Percentiles rank a stretch among this genome's conserved stretches.
Conservation (phyloP, 1,139 yeast species). For the Chernovozyma aurita region DNA sequence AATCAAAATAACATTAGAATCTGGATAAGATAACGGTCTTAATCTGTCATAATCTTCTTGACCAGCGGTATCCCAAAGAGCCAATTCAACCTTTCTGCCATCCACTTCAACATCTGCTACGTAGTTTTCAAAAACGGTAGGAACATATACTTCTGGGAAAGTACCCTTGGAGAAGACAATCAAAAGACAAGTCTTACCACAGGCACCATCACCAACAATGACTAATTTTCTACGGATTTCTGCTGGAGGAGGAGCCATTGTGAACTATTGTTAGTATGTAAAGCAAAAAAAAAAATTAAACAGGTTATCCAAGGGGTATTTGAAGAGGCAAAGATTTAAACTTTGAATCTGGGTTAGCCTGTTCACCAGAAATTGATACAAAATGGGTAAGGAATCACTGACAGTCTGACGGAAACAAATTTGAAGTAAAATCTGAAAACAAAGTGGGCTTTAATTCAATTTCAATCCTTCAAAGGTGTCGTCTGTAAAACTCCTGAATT, state of each 20-base stretch:
- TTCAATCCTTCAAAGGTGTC: too few relatives aligned
- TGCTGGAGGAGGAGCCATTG: slow-evolving; percentile 46
- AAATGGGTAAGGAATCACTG: too few relatives aligned
- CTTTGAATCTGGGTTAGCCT: too few relatives aligned
- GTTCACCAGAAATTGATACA: too few relatives aligned
- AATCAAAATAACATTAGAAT: slow-evolving; percentile 85
- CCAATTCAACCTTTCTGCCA: slow-evolving; percentile 90
- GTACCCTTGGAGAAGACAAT: slow-evolving; percentile 91
- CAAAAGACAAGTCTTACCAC: slow-evolving; percentile 81
- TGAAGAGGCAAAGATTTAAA: too few relatives aligned
- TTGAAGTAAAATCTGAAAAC: too few relatives aligned
- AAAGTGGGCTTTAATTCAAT: too few relatives aligned
- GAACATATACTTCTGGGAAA: slow-evolving; percentile 93
- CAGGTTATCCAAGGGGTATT: not conserved
- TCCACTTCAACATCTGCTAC: slow-evolving; percentile 93
- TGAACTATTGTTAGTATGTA: not conserved
- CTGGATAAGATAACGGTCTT: slow-evolving; percentile 92
- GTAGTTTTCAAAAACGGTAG: slow-evolving; percentile 92
- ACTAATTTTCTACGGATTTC: slow-evolving; percentile 77
- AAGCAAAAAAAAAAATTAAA: not conserved
- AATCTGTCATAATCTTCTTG: too few relatives aligned
- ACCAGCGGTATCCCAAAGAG: slow-evolving; percentile 98
- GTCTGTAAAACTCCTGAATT: too few relatives aligned
- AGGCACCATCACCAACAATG: slow-evolving; percentile 85
- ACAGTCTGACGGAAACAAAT: too few relatives aligned